Percentiles rank a stretch among this genome's conserved stretches.
Evolutionary conservation across 2,329 filamentous ascomycete species (phyloP).

Genomic region (Botrytis fragariae): DNA sequence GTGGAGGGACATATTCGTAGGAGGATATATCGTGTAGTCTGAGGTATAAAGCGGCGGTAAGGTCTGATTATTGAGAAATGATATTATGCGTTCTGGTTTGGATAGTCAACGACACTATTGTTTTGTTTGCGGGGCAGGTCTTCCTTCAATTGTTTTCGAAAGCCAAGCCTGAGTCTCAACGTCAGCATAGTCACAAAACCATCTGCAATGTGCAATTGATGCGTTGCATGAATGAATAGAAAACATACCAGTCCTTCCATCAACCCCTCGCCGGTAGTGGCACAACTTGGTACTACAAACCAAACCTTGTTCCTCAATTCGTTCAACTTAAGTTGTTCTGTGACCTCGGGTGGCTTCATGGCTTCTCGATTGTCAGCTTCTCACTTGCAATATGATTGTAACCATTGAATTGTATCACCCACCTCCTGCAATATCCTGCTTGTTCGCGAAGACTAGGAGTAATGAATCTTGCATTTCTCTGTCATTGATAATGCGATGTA

Average conservation of each 20-base stretch:
- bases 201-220: neutral
- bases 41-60: neutral
- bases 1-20: conserved; percentile 10
- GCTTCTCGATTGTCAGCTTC: conserved; percentile 48
- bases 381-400: too few species aligned
- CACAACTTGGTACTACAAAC: conserved; percentile 81
- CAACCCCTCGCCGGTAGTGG: conserved; percentile 76
- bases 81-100: neutral
- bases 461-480: conserved; percentile 96
- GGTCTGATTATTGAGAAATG: neutral
- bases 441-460: conserved; percentile 95
- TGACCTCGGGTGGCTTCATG: conserved; percentile 77
- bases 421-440: conserved; percentile 91
- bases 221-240: neutral
- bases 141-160: conserved; percentile 74
- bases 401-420: conserved; percentile 36
- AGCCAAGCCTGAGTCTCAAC: conserved; percentile 59
- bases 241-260: conserved; percentile 68
- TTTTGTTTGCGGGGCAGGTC: conserved; percentile 40
- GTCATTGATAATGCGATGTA: conserved; percentile 97
- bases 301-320: conserved; percentile 81
- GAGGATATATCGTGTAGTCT: neutral
- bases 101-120: neutral
- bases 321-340: conserved; percentile 70
- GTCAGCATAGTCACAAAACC: conserved; percentile 6